phyloP scores from a whole-genome alignment of 768 basidiomycete genomes.

The Fibroporia radiculosa region DNA sequence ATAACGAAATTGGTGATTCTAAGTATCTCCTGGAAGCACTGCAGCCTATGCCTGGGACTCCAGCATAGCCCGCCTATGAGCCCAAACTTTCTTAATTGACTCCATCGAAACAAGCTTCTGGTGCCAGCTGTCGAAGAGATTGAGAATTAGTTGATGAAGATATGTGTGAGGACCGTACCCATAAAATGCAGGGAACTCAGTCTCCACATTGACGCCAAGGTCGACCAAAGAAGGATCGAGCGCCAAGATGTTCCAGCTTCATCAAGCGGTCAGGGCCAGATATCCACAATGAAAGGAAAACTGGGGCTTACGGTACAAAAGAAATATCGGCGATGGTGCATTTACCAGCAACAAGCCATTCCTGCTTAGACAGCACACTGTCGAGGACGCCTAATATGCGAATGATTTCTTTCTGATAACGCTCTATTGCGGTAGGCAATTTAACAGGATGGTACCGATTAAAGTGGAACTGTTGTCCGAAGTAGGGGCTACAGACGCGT shows the following conservation, averaged over 20 bases:
- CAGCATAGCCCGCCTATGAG: too few species aligned
- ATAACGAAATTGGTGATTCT: too few species aligned
- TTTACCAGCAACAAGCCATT: conserved; percentile 13
- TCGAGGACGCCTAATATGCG: conserved; percentile 18
- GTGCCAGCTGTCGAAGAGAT: conserved; percentile 14
- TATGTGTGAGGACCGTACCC: conserved; percentile 10
- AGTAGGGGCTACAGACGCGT: conserved; percentile 10
- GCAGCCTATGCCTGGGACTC: too few species aligned
- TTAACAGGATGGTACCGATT: conserved; percentile 8
- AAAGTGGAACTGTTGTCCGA: conserved; percentile 13
- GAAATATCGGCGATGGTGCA: conserved; percentile 12
- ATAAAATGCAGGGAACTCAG: conserved; percentile 14
- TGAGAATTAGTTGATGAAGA: background rate
- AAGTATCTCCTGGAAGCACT: too few species aligned
- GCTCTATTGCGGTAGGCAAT: conserved; percentile 12
- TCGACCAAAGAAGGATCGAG: conserved; percentile 6
- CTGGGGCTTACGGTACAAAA: conserved; percentile 8
- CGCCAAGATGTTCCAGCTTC: conserved; percentile 15
- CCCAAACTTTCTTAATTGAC: conserved; percentile 6
- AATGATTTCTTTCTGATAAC: conserved; percentile 17
- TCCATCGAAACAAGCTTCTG: conserved; percentile 10
- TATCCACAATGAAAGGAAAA: too few species aligned
- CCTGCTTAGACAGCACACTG: conserved; percentile 13
- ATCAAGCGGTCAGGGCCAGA: background rate
- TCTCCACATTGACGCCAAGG: conserved; percentile 10